These are phyloP conservation scores for Dittrichia graveolens DNA, from an alignment of 129 eudicot genomes.

Conservation along the genomic window DNA sequence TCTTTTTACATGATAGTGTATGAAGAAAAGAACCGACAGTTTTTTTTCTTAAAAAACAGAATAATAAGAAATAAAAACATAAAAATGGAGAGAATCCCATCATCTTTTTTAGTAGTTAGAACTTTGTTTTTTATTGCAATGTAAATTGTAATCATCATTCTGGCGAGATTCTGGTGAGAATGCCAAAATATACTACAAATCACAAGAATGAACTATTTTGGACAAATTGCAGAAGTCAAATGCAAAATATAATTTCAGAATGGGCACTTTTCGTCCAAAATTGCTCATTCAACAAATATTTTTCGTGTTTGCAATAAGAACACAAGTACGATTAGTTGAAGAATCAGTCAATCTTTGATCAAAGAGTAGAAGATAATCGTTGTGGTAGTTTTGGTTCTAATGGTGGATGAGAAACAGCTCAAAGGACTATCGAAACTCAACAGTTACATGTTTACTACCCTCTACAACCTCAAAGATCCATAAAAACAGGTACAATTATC, in stretches of 20 bases:
- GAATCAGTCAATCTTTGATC: background rate
- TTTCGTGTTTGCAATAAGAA: background rate
- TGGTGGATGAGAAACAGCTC: slow-evolving; percentile 24
- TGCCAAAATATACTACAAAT: background rate
- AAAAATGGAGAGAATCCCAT: background rate
- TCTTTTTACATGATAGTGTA: background rate
- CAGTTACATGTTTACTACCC: background rate
- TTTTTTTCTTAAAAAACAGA: background rate
- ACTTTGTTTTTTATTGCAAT: background rate
- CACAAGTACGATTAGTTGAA: background rate
- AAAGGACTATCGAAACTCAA: background rate
- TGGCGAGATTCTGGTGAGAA: background rate
- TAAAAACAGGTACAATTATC: slow-evolving; percentile 20
- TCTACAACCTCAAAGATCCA: background rate
- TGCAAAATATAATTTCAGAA: background rate
- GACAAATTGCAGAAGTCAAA: background rate
- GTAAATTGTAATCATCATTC: background rate
- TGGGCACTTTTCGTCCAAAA: no score
- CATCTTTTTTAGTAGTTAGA: background rate
- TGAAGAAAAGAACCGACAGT: background rate
- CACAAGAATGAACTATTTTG: background rate
- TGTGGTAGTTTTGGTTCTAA: slow-evolving; percentile 4
- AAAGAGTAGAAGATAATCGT: background rate
- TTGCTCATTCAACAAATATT: background rate
- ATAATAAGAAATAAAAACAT: background rate